These are phyloP conservation scores for Salvia rosmarinus DNA, from an alignment of 257 asterid species.

Conservation along the genomic window DNA sequence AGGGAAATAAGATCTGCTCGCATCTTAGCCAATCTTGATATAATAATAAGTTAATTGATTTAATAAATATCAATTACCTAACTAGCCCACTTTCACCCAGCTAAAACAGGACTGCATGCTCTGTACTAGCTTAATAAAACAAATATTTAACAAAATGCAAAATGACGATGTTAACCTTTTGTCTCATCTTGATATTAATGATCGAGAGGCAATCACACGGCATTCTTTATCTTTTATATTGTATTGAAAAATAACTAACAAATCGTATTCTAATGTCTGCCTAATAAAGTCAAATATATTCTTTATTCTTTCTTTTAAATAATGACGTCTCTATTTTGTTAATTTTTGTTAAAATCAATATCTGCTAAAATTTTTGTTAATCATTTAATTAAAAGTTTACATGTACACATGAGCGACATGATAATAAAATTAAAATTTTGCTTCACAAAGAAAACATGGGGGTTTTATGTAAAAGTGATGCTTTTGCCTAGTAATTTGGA, in stretches of 20 bases:
- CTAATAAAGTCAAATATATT: neutral
- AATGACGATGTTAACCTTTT: neutral
- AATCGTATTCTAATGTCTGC: neutral
- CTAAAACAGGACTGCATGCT: neutral
- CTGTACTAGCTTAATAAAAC: slow-evolving; percentile 18
- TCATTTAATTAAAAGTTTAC: no score
- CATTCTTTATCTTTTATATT: neutral
- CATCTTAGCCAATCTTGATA: neutral
- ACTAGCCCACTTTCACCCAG: slow-evolving; percentile 19
- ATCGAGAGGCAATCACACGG: slow-evolving; percentile 1
- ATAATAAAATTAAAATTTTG: no score
- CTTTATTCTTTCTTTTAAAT: neutral
- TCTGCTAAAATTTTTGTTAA: neutral
- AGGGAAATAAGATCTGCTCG: neutral
- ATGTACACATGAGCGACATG: no score
- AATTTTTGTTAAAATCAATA: neutral
- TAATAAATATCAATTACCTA: neutral
- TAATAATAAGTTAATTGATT: neutral
- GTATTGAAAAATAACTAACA: neutral
- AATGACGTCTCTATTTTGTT: neutral
- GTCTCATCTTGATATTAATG: neutral
- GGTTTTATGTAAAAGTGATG: no score
- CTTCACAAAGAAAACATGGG: no score
- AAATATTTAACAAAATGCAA: neutral
- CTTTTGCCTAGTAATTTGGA: no score